A percentile compares a stretch with the other conserved stretches of the same genome.
Evolutionary conservation across 257 asterid genomes (phyloP).

Genomic region (Mitragyna speciosa): DNA sequence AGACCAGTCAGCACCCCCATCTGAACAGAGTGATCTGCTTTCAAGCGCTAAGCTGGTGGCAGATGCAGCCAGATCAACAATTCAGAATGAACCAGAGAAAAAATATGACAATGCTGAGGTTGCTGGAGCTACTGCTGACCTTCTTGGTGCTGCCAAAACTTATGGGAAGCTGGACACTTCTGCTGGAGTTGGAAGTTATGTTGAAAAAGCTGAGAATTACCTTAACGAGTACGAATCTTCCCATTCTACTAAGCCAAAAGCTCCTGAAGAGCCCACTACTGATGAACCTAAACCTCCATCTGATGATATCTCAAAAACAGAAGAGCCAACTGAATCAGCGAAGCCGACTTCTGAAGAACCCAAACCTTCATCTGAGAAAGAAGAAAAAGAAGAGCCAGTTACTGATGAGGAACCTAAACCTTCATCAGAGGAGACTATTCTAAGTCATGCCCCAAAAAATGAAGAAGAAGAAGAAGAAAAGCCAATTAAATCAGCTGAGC

Average conservation of each 20-base stretch:
- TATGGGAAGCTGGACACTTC: constrained; percentile 47
- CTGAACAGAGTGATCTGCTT: constrained; percentile 16
- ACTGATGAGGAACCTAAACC: neutral
- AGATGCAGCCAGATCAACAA: constrained; percentile 20
- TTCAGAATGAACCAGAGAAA: constrained; percentile 1
- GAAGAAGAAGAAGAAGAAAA: neutral
- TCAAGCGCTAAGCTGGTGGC: constrained; percentile 31
- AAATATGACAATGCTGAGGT: constrained; percentile 24
- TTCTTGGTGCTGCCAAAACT: constrained; percentile 48
- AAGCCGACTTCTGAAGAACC: neutral
- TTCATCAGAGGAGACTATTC: neutral
- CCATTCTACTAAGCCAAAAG: neutral
- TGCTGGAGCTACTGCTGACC: constrained; percentile 59
- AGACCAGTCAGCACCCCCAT: neutral
- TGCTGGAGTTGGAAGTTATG: constrained; percentile 5
- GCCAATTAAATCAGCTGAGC: neutral
- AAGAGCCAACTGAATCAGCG: neutral
- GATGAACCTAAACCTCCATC: neutral
- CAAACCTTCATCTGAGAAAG: neutral
- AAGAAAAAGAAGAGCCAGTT: neutral
- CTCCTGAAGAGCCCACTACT: neutral
- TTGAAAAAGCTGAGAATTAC: constrained; percentile 16
- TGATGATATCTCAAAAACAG: neutral
- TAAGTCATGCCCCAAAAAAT: neutral
- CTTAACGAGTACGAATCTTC: constrained; percentile 11